These are phyloP conservation scores for Emmonsia crescens DNA, from an alignment of 2,329 filamentous ascomycete species.

Conservation along the genomic window DNA sequence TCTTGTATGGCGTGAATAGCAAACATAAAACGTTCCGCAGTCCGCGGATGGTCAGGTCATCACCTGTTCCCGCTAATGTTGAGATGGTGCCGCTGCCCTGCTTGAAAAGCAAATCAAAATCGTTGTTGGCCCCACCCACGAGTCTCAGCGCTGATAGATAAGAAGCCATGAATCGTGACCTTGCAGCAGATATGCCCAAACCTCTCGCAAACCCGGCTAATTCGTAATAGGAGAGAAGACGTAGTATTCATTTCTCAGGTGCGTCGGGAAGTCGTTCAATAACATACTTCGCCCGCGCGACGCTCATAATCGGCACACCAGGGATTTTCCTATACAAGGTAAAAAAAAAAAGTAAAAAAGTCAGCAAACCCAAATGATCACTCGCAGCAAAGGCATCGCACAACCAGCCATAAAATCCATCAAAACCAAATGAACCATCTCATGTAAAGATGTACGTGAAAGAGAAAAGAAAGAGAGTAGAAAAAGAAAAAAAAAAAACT, in stretches of 20 bases:
- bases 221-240: not conserved
- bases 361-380: too few species aligned
- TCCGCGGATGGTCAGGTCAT: not conserved
- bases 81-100: not conserved
- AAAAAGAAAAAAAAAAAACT: slow-evolving; percentile 1
- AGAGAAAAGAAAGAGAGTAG: not conserved
- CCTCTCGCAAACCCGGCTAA: not conserved
- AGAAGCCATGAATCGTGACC: not conserved
- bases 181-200: not conserved
- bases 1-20: not conserved
- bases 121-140: too few species aligned
- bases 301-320: slow-evolving; percentile 59
- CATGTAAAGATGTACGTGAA: not conserved
- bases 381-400: too few species aligned
- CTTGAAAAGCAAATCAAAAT: not conserved
- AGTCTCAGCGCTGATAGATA: not conserved
- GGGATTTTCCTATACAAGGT: slow-evolving; percentile 51
- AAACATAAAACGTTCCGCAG: not conserved
- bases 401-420: not conserved
- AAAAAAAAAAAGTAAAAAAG: too few species aligned
- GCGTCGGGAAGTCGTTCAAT: slow-evolving; percentile 86
- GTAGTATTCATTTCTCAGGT: slow-evolving; percentile 44
- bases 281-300: slow-evolving; percentile 81
- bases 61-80: not conserved
- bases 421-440: not conserved